phyloP scores from a whole-genome alignment of 2,329 filamentous ascomycete genomes.

The Diaporthe helianthi region DNA sequence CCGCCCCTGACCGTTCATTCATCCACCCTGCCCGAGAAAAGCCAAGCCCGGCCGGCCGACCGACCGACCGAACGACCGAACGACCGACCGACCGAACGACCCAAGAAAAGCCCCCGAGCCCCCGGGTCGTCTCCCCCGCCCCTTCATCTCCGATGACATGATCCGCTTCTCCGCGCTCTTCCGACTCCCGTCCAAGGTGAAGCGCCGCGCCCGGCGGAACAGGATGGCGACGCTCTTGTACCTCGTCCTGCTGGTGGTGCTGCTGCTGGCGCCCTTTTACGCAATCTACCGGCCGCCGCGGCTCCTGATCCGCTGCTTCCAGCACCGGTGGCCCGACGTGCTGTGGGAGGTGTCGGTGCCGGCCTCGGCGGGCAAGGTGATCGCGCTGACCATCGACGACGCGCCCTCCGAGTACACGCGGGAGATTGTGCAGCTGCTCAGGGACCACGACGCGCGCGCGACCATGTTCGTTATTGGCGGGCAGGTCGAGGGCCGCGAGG shows the following conservation, averaged over 20 bases:
- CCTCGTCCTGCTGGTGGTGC: slow-evolving; percentile 48
- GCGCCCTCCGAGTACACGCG: slow-evolving; percentile 76
- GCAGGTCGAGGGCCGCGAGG: slow-evolving; percentile 66
- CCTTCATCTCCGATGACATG: slow-evolving; percentile 37
- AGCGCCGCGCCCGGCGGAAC: slow-evolving; percentile 63
- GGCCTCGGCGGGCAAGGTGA: slow-evolving; percentile 62
- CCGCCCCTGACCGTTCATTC: not conserved
- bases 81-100: not conserved
- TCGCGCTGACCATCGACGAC: slow-evolving; percentile 89
- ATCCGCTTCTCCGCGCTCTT: slow-evolving; percentile 51
- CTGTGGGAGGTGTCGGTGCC: slow-evolving; percentile 70
- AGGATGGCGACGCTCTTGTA: slow-evolving; percentile 62
- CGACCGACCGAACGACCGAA: not conserved
- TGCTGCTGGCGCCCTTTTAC: slow-evolving; percentile 61
- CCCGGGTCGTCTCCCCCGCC: not conserved
- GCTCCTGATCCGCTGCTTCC: slow-evolving; percentile 74
- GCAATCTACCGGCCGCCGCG: slow-evolving; percentile 81
- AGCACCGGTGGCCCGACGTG: slow-evolving; percentile 76
- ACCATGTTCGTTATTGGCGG: slow-evolving; percentile 91
- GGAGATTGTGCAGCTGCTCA: slow-evolving; percentile 74
- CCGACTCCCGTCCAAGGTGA: slow-evolving; percentile 62
- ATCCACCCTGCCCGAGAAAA: not conserved
- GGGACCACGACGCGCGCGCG: slow-evolving; percentile 70
- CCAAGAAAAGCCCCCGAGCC: too few relatives aligned
- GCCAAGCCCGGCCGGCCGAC: not conserved